Evolutionary conservation across 305 asterid species (phyloP).

Genomic region (Solanum chacoense): DNA sequence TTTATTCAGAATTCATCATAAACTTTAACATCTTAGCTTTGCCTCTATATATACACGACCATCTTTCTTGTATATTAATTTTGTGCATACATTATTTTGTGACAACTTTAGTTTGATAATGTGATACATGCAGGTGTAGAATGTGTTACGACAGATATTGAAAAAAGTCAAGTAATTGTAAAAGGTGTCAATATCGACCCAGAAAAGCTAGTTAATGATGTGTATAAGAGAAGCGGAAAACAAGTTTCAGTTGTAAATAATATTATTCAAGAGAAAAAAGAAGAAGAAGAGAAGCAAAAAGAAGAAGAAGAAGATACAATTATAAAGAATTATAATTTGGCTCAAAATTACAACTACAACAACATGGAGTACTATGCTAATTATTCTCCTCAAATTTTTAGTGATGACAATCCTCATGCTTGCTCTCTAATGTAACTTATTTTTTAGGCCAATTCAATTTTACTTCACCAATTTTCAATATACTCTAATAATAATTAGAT

Average conservation of each 20-base stretch:
- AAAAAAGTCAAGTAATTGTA: conserved; percentile 39
- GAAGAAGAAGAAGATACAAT: conserved; percentile 5
- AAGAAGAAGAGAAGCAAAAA: not conserved
- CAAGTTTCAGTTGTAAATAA: not conserved
- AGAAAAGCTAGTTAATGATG: conserved; percentile 5
- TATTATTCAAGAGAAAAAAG: not conserved
- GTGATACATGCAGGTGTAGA: conserved; percentile 44
- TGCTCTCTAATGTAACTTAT: conserved; percentile 45
- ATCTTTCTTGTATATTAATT: not conserved
- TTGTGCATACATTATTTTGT: not conserved
- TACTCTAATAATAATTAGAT: not conserved
- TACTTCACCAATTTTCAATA: not conserved
- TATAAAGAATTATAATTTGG: conserved; percentile 53
- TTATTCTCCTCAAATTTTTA: conserved; percentile 62
- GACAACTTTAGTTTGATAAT: not conserved
- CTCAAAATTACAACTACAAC: conserved; percentile 26
- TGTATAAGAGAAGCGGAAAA: not conserved
- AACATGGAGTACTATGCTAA: conserved; percentile 28
- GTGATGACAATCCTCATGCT: conserved; percentile 83
- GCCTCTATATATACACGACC: not conserved
- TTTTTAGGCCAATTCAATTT: not conserved
- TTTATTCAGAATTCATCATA: not conserved
- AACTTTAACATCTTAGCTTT: not conserved
- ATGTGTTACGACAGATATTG: conserved; percentile 45
- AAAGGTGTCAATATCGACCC: conserved; percentile 50